Evolutionary conservation across 2,329 filamentous ascomycete genomes (phyloP).

Genomic region (Penicillium polonicum): DNA sequence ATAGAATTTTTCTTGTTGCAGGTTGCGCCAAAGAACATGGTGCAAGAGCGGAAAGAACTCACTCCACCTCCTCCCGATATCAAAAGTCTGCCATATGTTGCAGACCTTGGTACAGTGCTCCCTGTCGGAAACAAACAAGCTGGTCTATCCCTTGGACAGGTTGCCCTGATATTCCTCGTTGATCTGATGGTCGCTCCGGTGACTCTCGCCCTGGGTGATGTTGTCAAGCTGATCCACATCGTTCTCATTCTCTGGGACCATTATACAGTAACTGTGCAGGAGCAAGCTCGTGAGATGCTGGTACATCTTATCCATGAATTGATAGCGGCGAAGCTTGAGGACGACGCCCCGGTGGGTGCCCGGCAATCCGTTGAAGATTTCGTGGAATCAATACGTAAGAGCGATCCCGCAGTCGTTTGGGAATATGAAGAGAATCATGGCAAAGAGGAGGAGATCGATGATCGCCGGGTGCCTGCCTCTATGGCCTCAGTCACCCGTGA

Average conservation of each 20-base stretch:
- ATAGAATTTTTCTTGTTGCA: slow-evolving; percentile 91
- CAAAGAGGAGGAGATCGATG: slow-evolving; percentile 67
- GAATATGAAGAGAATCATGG: slow-evolving; percentile 89
- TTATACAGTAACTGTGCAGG: slow-evolving; percentile 90
- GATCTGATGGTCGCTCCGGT: slow-evolving; percentile 94
- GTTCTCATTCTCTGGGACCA: slow-evolving; percentile 96
- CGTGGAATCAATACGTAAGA: slow-evolving; percentile 79
- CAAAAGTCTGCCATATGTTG: slow-evolving; percentile 78
- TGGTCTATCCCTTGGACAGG: slow-evolving; percentile 86
- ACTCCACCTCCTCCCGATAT: slow-evolving; percentile 67
- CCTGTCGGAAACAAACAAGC: slow-evolving; percentile 88
- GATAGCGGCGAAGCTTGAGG: slow-evolving; percentile 75
- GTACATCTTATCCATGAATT: slow-evolving; percentile 96
- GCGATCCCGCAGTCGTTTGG: slow-evolving; percentile 86
- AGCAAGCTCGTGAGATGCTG: slow-evolving; percentile 95
- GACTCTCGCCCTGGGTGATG: slow-evolving; percentile 71
- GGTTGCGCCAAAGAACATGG: slow-evolving; percentile 94
- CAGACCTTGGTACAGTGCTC: slow-evolving; percentile 74
- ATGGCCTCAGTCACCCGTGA: slow-evolving; percentile 84
- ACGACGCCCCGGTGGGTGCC: slow-evolving; percentile 64
- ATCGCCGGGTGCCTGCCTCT: slow-evolving; percentile 76
- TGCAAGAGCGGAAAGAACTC: slow-evolving; percentile 76
- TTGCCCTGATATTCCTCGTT: slow-evolving; percentile 89
- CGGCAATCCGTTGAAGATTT: slow-evolving; percentile 81
- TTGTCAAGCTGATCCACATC: slow-evolving; percentile 85